phyloP scores from a whole-genome alignment of 2,329 filamentous ascomycete genomes.

The Xylariaceae sp. region DNA sequence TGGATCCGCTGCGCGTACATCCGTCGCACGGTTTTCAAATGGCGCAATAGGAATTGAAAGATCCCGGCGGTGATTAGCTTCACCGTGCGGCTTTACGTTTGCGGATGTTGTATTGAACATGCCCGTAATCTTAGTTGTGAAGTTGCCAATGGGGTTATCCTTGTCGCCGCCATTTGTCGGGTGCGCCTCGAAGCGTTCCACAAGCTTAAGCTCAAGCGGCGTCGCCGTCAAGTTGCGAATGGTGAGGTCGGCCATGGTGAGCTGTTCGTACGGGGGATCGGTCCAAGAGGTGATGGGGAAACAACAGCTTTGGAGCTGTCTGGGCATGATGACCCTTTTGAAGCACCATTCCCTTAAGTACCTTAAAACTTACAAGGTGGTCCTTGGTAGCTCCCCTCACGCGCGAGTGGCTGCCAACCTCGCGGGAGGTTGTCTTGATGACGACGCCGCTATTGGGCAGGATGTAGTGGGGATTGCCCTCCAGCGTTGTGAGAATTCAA shows the following conservation, averaged over 20 bases:
- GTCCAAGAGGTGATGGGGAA: slow-evolving; percentile 5
- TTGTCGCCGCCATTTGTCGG: slow-evolving; percentile 38
- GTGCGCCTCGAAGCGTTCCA: slow-evolving; percentile 67
- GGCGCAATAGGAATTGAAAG: slow-evolving; percentile 61
- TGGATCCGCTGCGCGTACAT: slow-evolving; percentile 55
- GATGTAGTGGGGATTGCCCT: background rate
- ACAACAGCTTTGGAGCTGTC: slow-evolving; percentile 7
- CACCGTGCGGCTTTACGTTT: slow-evolving; percentile 44
- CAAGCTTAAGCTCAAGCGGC: slow-evolving; percentile 64
- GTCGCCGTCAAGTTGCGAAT: slow-evolving; percentile 79
- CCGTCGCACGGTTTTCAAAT: slow-evolving; percentile 62
- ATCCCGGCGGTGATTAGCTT: slow-evolving; percentile 58
- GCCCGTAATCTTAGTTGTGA: slow-evolving; percentile 38
- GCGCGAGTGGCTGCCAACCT: no score
- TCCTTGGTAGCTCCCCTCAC: no score
- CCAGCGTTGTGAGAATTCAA: background rate
- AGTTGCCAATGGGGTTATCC: slow-evolving; percentile 35
- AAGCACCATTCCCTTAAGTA: no score
- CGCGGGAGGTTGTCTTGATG: background rate
- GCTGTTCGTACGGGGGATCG: background rate
- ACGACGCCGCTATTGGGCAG: background rate
- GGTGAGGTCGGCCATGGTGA: slow-evolving; percentile 52
- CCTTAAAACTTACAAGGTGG: no score
- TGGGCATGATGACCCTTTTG: slow-evolving; percentile 2
- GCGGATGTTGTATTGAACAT: slow-evolving; percentile 39